phyloP scores from a whole-genome alignment of 257 asterid genomes.

The Agastache rugosa region DNA sequence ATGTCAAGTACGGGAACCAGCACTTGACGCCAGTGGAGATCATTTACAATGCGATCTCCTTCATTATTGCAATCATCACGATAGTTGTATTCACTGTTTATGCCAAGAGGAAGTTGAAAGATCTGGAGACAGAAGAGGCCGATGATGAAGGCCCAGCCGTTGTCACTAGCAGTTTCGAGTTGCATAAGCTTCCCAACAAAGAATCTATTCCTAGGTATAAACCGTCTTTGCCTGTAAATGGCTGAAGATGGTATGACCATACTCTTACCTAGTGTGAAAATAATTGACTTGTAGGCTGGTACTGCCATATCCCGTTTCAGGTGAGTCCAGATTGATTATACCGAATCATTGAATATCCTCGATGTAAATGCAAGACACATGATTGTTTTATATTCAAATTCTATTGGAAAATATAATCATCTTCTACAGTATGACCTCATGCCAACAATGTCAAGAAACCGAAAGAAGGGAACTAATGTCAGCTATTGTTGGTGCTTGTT shows the following conservation, averaged over 20 bases:
- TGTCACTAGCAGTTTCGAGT: conserved; percentile 46
- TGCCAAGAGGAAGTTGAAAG: conserved; percentile 65
- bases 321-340: neutral
- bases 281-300: neutral
- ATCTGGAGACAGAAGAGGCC: conserved; percentile 56
- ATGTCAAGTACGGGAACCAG: conserved; percentile 76
- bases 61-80: conserved; percentile 64
- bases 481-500: conserved; percentile 6
- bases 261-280: conserved; percentile 15
- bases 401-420: neutral
- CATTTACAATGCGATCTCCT: conserved; percentile 75
- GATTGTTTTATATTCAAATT: neutral
- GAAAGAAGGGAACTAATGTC: conserved; percentile 23
- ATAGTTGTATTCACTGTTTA: conserved; percentile 71
- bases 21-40: conserved; percentile 76
- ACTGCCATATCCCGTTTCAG: neutral
- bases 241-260: conserved; percentile 35
- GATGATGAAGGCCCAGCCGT: conserved; percentile 39
- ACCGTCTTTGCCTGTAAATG: conserved; percentile 38
- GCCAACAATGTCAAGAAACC: conserved; percentile 7
- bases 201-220: conserved; percentile 33
- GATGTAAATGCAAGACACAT: conserved; percentile 14
- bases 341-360: neutral
- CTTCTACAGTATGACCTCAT: neutral
- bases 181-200: conserved; percentile 64